Percentiles rank a stretch among this genome's conserved stretches.
Evolutionary conservation across 768 basidiomycete species (phyloP).

Genomic region (Hortiboletus campestris): DNA sequence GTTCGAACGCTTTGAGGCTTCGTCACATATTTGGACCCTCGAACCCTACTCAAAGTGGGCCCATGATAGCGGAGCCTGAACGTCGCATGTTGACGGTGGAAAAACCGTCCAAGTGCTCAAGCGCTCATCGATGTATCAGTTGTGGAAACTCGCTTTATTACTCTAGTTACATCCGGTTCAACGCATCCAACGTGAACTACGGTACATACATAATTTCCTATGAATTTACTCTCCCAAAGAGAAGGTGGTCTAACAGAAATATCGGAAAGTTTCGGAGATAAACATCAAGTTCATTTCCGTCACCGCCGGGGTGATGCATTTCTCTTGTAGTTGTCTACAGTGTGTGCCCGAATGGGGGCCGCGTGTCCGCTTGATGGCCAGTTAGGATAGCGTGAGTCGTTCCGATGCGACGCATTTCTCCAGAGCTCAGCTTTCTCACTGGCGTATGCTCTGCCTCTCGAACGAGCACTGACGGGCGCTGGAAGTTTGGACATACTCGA

Average conservation of each 20-base stretch:
- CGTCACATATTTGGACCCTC: conserved; percentile 17
- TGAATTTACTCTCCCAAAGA: conserved; percentile 6
- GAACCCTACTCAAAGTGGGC: not conserved
- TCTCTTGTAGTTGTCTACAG: conserved; percentile 37
- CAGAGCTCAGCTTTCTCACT: conserved; percentile 31
- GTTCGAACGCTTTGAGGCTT: conserved; percentile 4
- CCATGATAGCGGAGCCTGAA: conserved; percentile 14
- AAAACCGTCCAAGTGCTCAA: too few relatives aligned
- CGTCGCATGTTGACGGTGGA: too few relatives aligned
- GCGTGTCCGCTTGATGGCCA: conserved; percentile 21
- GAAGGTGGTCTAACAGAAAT: conserved; percentile 12
- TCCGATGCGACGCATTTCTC: conserved; percentile 20
- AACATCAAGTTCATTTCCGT: conserved; percentile 19
- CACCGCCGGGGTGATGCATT: conserved; percentile 47
- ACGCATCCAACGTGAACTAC: conserved; percentile 7
- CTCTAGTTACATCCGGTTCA: conserved; percentile 16
- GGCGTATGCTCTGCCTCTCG: conserved; percentile 32
- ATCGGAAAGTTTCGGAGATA: not conserved
- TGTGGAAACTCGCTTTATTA: not conserved
- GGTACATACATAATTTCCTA: conserved; percentile 17
- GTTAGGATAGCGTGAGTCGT: conserved; percentile 20
- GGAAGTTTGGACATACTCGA: conserved; percentile 40
- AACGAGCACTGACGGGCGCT: conserved; percentile 38
- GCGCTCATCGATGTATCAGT: too few relatives aligned
- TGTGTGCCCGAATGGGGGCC: conserved; percentile 28